phyloP scores from a whole-genome alignment of 345 rosid genomes.

The Noccaea bulbosa region DNA sequence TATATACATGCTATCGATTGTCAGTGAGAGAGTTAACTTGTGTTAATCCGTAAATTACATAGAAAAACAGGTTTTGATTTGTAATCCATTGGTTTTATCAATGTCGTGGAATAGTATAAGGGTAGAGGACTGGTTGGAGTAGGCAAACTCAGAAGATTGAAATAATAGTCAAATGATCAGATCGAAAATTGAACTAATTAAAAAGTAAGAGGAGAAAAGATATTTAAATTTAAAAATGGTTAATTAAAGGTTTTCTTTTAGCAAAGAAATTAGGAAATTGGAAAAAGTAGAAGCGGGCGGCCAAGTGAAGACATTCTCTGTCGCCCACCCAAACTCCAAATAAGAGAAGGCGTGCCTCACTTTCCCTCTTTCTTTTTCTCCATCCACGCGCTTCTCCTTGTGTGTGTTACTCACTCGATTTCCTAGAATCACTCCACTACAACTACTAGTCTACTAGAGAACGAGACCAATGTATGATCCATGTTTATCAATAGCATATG shows the following conservation, averaged over 20 bases:
- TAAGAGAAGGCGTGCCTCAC: slow-evolving; percentile 40
- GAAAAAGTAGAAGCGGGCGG: slow-evolving; percentile 42
- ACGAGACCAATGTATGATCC: not conserved
- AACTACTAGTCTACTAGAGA: not conserved
- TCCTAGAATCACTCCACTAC: slow-evolving; percentile 5
- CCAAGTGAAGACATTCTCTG: slow-evolving; percentile 45
- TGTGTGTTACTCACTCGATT: slow-evolving; percentile 10
- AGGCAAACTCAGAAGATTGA: slow-evolving; percentile 4
- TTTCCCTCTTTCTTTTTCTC: slow-evolving; percentile 16
- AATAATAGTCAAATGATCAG: slow-evolving; percentile 28
- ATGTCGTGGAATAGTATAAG: slow-evolving; percentile 3
- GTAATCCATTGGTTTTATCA: not conserved
- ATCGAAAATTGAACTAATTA: not conserved
- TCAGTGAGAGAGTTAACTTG: not conserved
- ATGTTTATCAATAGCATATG: not conserved
- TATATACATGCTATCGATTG: no score
- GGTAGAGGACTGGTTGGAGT: not conserved
- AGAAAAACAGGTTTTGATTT: not conserved
- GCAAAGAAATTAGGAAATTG: not conserved
- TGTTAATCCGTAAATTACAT: slow-evolving; percentile 1
- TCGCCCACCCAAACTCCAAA: slow-evolving; percentile 41
- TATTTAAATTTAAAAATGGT: not conserved
- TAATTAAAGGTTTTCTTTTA: slow-evolving; percentile 10
- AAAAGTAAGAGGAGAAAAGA: not conserved
- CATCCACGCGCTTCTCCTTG: not conserved